Percentiles rank a stretch among this genome's conserved stretches.
phyloP scores from a whole-genome alignment of 148 eudicot genomes.

The Rhododendron vialii region DNA sequence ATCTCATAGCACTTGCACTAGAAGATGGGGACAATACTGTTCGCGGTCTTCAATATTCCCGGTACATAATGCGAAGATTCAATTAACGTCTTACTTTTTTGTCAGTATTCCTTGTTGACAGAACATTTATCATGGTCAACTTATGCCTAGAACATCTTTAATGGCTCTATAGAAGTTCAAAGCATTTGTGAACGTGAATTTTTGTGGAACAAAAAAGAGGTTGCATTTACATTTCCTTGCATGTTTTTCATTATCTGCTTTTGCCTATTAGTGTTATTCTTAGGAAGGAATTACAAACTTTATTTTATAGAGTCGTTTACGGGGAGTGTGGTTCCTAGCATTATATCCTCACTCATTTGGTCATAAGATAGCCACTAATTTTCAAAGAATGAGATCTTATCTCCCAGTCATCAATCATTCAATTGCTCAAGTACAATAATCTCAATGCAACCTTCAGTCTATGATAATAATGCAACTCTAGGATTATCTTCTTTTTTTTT shows the following conservation, averaged over 20 bases:
- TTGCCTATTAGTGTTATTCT: background rate
- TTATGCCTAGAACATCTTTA: background rate
- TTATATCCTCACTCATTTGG: background rate
- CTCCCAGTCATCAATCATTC: background rate
- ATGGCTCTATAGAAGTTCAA: background rate
- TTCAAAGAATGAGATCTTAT: background rate
- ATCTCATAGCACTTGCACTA: constrained; percentile 93
- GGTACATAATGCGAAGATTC: constrained; percentile 35
- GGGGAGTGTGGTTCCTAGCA: background rate
- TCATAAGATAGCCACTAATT: background rate
- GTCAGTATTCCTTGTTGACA: background rate
- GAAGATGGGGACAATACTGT: constrained; percentile 54
- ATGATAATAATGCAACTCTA: background rate
- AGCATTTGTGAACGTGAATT: background rate
- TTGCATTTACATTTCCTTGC: background rate
- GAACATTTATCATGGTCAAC: background rate
- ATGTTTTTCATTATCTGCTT: background rate
- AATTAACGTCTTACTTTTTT: background rate
- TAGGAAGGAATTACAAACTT: background rate
- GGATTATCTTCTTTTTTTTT: background rate
- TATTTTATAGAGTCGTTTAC: background rate
- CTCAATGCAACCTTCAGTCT: background rate
- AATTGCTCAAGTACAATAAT: background rate
- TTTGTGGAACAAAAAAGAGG: background rate
- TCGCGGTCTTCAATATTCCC: constrained; percentile 38